These are phyloP conservation scores for Lithohypha guttulata DNA, from an alignment of 2,329 filamentous ascomycete genomes.

Conservation along the genomic window DNA sequence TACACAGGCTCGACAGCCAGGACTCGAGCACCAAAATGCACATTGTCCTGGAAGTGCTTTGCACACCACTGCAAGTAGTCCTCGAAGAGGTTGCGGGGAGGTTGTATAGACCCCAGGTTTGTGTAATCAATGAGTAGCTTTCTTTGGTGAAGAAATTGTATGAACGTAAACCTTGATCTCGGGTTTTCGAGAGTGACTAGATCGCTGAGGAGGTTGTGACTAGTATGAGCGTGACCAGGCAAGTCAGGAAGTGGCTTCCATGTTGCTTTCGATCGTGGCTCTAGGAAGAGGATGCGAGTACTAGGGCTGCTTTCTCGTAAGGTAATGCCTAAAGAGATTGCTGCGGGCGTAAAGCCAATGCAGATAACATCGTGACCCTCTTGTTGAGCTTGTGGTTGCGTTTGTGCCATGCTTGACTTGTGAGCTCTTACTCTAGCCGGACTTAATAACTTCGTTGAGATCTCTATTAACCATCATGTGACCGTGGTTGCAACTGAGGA, in stretches of 20 bases:
- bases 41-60: constrained; percentile 9
- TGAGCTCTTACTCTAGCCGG: no score
- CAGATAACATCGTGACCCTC: constrained; percentile 15
- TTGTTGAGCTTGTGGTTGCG: neutral
- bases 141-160: constrained; percentile 18
- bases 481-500: no score
- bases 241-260: constrained; percentile 14
- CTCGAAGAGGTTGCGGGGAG: constrained; percentile 13
- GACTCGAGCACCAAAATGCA: constrained; percentile 10
- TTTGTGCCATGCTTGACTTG: neutral
- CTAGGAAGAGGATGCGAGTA: constrained; percentile 13
- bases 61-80: constrained; percentile 19
- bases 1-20: constrained; percentile 9
- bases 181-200: constrained; percentile 19
- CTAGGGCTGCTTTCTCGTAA: constrained; percentile 11
- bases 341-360: constrained; percentile 16
- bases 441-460: no score
- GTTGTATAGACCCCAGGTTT: constrained; percentile 12
- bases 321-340: constrained; percentile 15
- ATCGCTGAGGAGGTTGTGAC: constrained; percentile 18
- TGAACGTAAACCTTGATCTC: constrained; percentile 18
- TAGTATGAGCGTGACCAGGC: constrained; percentile 10
- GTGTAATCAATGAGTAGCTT: constrained; percentile 14
- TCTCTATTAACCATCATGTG: no score
- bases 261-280: constrained; percentile 10